Base-by-base conservation (phyloP, 2,329 filamentous ascomycete species). In the Neocucurbitaria cava region DNA sequence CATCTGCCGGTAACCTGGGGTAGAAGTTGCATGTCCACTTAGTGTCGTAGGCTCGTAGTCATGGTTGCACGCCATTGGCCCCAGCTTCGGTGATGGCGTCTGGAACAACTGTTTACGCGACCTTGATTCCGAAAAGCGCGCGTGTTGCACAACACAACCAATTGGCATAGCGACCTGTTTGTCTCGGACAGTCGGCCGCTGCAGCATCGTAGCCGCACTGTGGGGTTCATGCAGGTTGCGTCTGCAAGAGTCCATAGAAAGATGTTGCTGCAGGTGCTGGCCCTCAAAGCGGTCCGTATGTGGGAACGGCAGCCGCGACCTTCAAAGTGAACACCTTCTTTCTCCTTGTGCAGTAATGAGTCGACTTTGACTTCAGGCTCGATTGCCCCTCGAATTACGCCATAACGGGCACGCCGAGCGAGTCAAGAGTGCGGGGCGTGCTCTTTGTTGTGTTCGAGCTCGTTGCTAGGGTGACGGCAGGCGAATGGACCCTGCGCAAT, bases 391-490 rank as follows among this genome's bases (percentile, higher is more conserved):
- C 17, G 3, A 23, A 44, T 35, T 38, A 53, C 57, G 44, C 45
- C 50, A 49, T 54, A 40, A 45, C 38, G 36, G 45, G 51, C 41
- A 48, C 54, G 50, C 47, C 26, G 52, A 38, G 55, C 18, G 18
- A 40, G 46, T 51, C 56, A 41, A 52, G 54, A 38, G 54, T 48
- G 62, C 40, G 62, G 68, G 56, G 56, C 65, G 64, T 61, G 61
- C 59, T 46, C 44, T 65, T 66, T 70, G 70, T 72, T 72, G 56
- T 53, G 51, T 42, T 36, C 41, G 28, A 43, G 23, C 41, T 46
- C 50, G 72, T 75, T 71, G 69, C 61, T 62, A 49, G 47, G 68
- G 68, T 49, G 58, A 70, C 60, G 49, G 48, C 31, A 46, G 41
- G 40, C 38, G 46, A 49, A 40, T 15, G 58, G 56, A 56, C 55